Percentiles rank a stretch among this genome's conserved stretches.
These are phyloP conservation scores for Leersia perrieri DNA, from an alignment of 176 grass and related monocot genomes.

Conservation along the genomic window DNA sequence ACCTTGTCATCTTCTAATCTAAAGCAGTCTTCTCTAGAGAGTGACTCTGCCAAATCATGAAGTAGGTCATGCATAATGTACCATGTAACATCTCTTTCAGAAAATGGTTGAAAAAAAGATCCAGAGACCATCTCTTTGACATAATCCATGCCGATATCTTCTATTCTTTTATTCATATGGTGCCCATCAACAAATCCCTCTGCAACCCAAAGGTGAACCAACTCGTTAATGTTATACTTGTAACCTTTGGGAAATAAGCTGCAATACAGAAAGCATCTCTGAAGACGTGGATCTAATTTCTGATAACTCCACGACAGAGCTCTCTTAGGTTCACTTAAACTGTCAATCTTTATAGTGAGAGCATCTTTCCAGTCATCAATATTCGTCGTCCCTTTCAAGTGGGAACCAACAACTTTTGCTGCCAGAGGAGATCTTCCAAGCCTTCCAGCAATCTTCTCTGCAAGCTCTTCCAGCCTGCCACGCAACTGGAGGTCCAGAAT, in stretches of 20 bases:
- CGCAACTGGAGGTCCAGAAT: not conserved
- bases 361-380: not conserved
- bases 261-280: not conserved
- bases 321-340: not conserved
- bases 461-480: not conserved
- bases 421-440: not conserved
- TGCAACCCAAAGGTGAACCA: not conserved
- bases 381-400: not conserved
- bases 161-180: no score
- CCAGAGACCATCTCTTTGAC: not conserved
- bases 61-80: not conserved
- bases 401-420: not conserved
- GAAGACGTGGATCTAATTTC: not conserved
- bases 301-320: not conserved
- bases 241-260: not conserved
- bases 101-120: not conserved
- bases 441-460: not conserved
- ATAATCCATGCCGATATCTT: not conserved
- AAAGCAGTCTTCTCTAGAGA: conserved; percentile 10
- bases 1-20: conserved; percentile 30
- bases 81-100: not conserved
- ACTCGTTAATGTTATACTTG: not conserved
- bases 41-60: not conserved
- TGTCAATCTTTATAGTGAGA: not conserved
- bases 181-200: not conserved